Base-by-base conservation (phyloP, 805 yeast genomes). In the Yarrowia yakushimensis region DNA sequence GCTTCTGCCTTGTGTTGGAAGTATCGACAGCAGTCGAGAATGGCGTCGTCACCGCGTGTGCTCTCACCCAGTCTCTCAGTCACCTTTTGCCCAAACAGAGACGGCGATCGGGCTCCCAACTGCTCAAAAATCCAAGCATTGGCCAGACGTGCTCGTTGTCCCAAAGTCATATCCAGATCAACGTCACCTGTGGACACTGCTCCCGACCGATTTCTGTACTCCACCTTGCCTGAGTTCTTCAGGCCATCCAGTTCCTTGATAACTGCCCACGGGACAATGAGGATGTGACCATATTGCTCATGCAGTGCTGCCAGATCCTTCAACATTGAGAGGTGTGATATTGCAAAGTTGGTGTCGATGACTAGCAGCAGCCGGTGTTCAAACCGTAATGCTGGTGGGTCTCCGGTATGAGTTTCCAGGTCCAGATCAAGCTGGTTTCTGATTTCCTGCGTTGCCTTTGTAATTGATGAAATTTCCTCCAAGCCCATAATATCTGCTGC, bases 161-260 rank as follows among this genome's bases (percentile, higher is more conserved):
- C 85, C 10, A 87, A 78, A 0, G 84, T 68, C 7, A 39, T 30
- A 7, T 60, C 59, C 63, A 67, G 48, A n/a, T 45, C 54, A 2
- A 36, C 28, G 20, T 63, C 54, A 1, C 62, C 12, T 63, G 72
- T 28, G 62, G 63, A 12, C 4, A 33, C 27, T 2, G 33, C 55
- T 5, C 39, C 55, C 67, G 67, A 13, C 33, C 59, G 17, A 4
- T 36, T n/a, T 12, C 43, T 23, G 23, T 36, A 36, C 25, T 30
- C 48, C 30, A 30, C 37, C 25, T n/a, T 11, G 18, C 22, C 62
- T 54, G 50, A 64, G 84, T 77, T 75, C 69, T 92, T 92, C 66
- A 92, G 76, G 0, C 92, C 92, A 73, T 92, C 97, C n/a, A 92
- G 77, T 70, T 92, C 98, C 41, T 76, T 78, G 13, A 89, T 76